Evolutionary conservation across 805 yeast species (phyloP), one percentile per base, ranked within the genome.

Genomic region (Metschnikowia reukaufii): DNA sequence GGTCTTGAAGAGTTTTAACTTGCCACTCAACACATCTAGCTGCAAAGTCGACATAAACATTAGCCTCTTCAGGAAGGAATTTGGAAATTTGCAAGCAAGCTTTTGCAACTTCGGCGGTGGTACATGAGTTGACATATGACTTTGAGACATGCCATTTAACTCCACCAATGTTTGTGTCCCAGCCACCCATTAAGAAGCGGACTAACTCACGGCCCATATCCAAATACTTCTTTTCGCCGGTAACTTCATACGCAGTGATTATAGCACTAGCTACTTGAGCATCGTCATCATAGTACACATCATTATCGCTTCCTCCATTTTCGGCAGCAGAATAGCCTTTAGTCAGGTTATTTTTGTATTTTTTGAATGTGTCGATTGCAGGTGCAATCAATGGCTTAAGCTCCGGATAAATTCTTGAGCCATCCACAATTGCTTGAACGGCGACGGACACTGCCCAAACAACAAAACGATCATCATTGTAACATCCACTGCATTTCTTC

Each of bases 361-460:
- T 71, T 45, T 70, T 74, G 47, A 83, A 70, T 1, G 76, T 73
- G 42, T 66, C 60, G 42, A 83, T 65, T 1, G 78, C 82, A 2
- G 79, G 81, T 19, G 70, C 79, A 35, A 83, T 63, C 58, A 81
- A 64, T 1, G 84, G 83, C 6, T 68, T 63, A 39, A 81, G 65
- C 54, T 81, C 79, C 25, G 77, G 65, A 60, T 79, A 75, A 12
- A 72, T 64, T 35, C 76, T 68, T 1, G 83, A 81, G 6, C 84
- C 87, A 57, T 84, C 90, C 1, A 82, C 82, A 42, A 83, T 70
- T 0, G 88, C 83, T 60, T 84, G 90, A 0, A 77, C 76, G 1
- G 81, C 84, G 21, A 84, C 83, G 0, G 86, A 73, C 6, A 81
- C 79, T 0, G 86, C 81, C 88, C 88, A 84, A n/a, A 83, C 77